These are phyloP conservation scores for Diutina pseudorugosa DNA, from an alignment of 1,139 yeast species.

Conservation along the genomic window DNA sequence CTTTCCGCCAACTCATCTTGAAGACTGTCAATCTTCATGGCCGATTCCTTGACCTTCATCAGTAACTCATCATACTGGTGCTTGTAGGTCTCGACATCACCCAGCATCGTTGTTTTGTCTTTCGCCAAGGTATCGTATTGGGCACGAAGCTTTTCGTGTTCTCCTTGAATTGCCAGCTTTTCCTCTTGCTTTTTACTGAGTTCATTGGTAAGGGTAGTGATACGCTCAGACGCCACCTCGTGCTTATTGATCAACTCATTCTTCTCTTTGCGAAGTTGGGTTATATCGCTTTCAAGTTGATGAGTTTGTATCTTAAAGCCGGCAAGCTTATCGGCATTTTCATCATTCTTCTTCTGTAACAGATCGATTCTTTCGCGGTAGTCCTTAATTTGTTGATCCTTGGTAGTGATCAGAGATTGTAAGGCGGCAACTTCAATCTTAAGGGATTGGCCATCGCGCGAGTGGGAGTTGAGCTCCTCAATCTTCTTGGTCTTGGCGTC, in stretches of 20 bases:
- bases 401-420: conserved; percentile 26
- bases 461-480: conserved; percentile 21
- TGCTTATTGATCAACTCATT: conserved; percentile 26
- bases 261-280: conserved; percentile 23
- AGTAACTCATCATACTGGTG: conserved; percentile 71
- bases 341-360: conserved; percentile 15
- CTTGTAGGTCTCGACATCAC: conserved; percentile 45
- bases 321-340: conserved; percentile 25
- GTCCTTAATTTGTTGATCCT: conserved; percentile 38
- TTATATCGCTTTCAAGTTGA: conserved; percentile 27
- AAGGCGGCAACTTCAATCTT: conserved; percentile 31
- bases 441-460: conserved; percentile 22
- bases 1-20: conserved; percentile 76
- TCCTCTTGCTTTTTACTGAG: conserved; percentile 32
- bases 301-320: conserved; percentile 29
- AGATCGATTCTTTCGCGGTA: conserved; percentile 23
- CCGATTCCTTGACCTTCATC: conserved; percentile 56
- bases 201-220: conserved; percentile 18
- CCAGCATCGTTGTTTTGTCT: conserved; percentile 35
- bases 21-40: conserved; percentile 46
- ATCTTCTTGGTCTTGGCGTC: conserved; percentile 12
- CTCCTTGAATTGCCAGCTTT: conserved; percentile 38
- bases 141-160: conserved; percentile 37
- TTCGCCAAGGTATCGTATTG: conserved; percentile 37
- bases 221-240: conserved; percentile 24